Percentiles rank a stretch among this genome's conserved stretches.
Conservation (phyloP, 108 stramenopile species). For the Seminavis robusta region DNA sequence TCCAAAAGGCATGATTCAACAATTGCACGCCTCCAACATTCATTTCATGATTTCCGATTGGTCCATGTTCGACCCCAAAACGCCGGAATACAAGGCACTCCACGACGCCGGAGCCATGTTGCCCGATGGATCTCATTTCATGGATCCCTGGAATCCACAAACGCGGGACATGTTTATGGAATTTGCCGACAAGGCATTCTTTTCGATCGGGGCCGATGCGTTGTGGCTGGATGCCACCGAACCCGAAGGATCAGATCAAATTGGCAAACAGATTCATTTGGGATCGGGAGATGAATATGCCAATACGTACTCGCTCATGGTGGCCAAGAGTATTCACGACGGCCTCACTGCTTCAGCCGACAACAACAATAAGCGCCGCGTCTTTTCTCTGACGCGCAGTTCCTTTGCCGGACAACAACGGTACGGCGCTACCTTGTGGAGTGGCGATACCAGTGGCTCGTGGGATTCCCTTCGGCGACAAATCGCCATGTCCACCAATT, state of each 20-base stretch:
- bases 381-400: constrained; percentile 6
- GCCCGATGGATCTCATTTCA: not conserved
- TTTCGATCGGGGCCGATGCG: constrained; percentile 7
- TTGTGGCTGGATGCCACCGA: constrained; percentile 18
- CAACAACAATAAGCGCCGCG: not conserved
- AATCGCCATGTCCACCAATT: constrained; percentile 8
- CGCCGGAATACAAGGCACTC: constrained; percentile 2
- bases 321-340: constrained; percentile 2
- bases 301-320: constrained; percentile 7
- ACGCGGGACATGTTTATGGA: constrained; percentile 1
- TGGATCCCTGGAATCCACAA: constrained; percentile 11
- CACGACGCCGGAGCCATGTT: not conserved
- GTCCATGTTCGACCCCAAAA: constrained; percentile 9
- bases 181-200: not conserved
- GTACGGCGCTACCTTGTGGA: constrained; percentile 7
- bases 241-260: constrained; percentile 3
- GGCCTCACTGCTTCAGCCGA: not conserved
- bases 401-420: constrained; percentile 15
- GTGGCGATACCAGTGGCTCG: constrained; percentile 4
- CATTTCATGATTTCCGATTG: constrained; percentile 16
- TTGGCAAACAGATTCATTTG: not conserved
- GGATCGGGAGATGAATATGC: constrained; percentile 2
- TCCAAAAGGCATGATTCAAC: constrained; percentile 6
- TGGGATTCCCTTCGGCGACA: constrained; percentile 5
- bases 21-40: constrained; percentile 4